phyloP scores from a whole-genome alignment of 768 basidiomycete species.

The Kwoniella europaea region DNA sequence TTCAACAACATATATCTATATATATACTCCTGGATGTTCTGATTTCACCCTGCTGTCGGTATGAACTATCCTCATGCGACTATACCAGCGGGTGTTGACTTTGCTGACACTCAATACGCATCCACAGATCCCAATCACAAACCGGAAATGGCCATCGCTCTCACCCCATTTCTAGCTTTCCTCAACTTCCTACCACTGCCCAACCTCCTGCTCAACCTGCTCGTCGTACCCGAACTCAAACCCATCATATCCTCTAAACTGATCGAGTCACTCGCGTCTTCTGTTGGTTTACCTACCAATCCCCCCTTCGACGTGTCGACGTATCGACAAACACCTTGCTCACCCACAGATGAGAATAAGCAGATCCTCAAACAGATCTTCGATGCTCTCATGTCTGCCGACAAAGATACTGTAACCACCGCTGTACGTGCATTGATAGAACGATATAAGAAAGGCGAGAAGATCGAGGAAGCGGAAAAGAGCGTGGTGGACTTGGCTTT shows the following conservation, averaged over 20 bases:
- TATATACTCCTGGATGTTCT: too few relatives aligned
- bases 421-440: constrained; percentile 67
- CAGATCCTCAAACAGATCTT: constrained; percentile 75
- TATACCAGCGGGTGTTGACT: too few relatives aligned
- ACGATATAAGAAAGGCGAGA: constrained; percentile 63
- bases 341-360: constrained; percentile 64
- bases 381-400: constrained; percentile 79
- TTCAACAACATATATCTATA: too few relatives aligned
- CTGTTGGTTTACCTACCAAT: constrained; percentile 62
- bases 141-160: constrained; percentile 97
- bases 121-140: constrained; percentile 86
- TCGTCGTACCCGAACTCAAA: constrained; percentile 74
- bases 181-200: constrained; percentile 89
- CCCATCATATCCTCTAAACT: constrained; percentile 66
- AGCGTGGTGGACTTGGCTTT: constrained; percentile 63
- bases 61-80: too few relatives aligned
- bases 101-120: background rate
- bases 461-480: constrained; percentile 61
- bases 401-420: constrained; percentile 61
- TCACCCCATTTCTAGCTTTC: constrained; percentile 86
- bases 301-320: constrained; percentile 58
- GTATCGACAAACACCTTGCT: constrained; percentile 34
- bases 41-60: too few relatives aligned
- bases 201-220: constrained; percentile 71
- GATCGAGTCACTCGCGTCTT: constrained; percentile 63